Evolutionary conservation across 371 early-diverging fungal species (phyloP).

Genomic region (Rhizopus stolonifer): DNA sequence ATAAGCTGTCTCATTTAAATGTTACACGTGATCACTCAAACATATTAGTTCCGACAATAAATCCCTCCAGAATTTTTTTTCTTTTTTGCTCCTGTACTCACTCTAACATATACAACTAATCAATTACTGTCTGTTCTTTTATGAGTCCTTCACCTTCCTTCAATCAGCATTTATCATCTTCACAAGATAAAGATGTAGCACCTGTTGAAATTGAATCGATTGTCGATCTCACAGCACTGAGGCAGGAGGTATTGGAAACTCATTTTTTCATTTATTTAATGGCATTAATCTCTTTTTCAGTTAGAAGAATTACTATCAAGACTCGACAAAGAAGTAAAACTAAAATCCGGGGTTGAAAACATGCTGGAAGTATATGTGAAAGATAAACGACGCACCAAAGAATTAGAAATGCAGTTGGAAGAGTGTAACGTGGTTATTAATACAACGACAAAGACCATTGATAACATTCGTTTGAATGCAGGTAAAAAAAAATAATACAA

Average conservation of each 20-base stretch:
- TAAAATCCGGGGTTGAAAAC: constrained; percentile 50
- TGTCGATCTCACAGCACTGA: not conserved
- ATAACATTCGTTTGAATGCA: constrained; percentile 37
- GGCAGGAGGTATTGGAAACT: constrained; percentile 2
- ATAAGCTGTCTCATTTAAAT: not conserved
- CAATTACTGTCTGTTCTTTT: not conserved
- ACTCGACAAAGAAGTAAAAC: constrained; percentile 40
- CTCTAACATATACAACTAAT: not conserved
- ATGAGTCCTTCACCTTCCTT: constrained; percentile 5
- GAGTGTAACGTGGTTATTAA: constrained; percentile 44
- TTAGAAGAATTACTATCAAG: constrained; percentile 26
- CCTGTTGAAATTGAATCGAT: not conserved
- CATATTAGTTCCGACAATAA: not conserved
- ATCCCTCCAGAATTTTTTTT: not conserved
- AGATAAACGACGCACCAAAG: constrained; percentile 53
- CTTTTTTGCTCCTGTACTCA: not conserved
- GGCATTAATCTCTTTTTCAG: constrained; percentile 3
- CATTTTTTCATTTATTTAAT: not conserved
- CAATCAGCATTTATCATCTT: not conserved
- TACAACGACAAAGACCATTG: constrained; percentile 45
- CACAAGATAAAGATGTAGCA: not conserved
- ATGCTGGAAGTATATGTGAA: constrained; percentile 52
- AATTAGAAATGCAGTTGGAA: constrained; percentile 52
- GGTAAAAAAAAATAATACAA: constrained; percentile 21
- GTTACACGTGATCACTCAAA: constrained; percentile 1